These are phyloP conservation scores for Cymbopogon flexuosus DNA, from an alignment of 202 grass and related monocot species.

Conservation along the genomic window DNA sequence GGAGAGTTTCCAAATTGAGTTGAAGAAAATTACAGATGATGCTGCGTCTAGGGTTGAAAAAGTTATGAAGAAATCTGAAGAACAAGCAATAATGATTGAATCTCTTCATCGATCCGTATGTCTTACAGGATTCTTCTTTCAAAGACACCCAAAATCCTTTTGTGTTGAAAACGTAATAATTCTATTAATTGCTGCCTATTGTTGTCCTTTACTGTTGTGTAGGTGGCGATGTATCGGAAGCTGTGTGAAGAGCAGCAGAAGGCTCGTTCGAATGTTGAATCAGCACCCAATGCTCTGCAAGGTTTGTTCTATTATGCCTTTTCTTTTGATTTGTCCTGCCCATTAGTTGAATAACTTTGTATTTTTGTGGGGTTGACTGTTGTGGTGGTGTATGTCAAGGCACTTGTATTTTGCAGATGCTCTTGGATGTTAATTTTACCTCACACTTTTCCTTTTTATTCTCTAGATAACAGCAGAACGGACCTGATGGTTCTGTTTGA, in stretches of 20 bases:
- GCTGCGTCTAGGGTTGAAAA: conserved; percentile 73
- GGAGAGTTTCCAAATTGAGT: conserved; percentile 76
- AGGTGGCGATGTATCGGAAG: conserved; percentile 98
- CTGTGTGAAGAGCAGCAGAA: conserved; percentile 88
- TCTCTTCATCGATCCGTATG: conserved; percentile 95
- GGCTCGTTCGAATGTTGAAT: conserved; percentile 44
- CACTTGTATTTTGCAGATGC: conserved; percentile 14
- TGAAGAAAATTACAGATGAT: conserved; percentile 59
- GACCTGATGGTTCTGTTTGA: conserved; percentile 77
- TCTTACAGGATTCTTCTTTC: conserved; percentile 24
- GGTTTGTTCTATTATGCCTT: conserved; percentile 38
- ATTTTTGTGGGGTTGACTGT: neutral
- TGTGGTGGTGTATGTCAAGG: conserved; percentile 6
- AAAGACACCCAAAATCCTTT: neutral
- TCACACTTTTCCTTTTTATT: conserved; percentile 20
- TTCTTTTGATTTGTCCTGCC: neutral
- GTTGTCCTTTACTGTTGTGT: neutral
- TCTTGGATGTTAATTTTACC: conserved; percentile 1
- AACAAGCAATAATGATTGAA: conserved; percentile 92
- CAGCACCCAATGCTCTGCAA: conserved; percentile 36
- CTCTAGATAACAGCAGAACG: conserved; percentile 58
- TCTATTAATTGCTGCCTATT: neutral
- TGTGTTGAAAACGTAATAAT: neutral
- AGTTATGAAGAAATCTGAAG: conserved; percentile 86
- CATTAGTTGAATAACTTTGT: conserved; percentile 4